Percentiles rank a stretch among this genome's conserved stretches.
These are phyloP conservation scores for Suillus tomentosus DNA, from an alignment of 768 basidiomycete genomes.

Conservation along the genomic window DNA sequence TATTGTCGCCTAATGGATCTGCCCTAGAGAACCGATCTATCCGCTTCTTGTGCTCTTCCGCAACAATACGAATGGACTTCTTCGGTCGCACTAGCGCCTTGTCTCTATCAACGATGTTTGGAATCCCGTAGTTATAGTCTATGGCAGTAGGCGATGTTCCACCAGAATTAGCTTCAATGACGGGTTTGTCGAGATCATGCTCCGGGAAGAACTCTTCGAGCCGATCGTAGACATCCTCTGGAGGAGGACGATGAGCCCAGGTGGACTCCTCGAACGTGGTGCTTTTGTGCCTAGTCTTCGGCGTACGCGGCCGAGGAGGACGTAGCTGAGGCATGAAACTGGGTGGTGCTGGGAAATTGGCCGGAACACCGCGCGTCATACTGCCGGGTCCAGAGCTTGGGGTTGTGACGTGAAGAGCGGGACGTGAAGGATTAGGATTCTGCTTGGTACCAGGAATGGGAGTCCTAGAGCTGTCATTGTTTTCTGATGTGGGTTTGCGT, in stretches of 20 bases:
- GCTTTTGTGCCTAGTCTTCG: slow-evolving; percentile 33
- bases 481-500: slow-evolving; percentile 33
- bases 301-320: slow-evolving; percentile 26
- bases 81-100: slow-evolving; percentile 60
- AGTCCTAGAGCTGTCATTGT: slow-evolving; percentile 17
- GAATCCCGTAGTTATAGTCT: slow-evolving; percentile 49
- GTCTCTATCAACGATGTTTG: slow-evolving; percentile 30
- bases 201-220: slow-evolving; percentile 95
- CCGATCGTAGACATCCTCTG: slow-evolving; percentile 91
- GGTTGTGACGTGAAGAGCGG: slow-evolving; percentile 34
- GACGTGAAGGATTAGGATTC: slow-evolving; percentile 22
- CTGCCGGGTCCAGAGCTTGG: slow-evolving; percentile 19
- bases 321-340: slow-evolving; percentile 21
- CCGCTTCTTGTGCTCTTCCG: slow-evolving; percentile 80
- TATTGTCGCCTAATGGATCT: slow-evolving; percentile 50
- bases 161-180: slow-evolving; percentile 84
- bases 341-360: slow-evolving; percentile 25
- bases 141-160: slow-evolving; percentile 74
- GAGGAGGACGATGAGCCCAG: slow-evolving; percentile 88
- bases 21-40: slow-evolving; percentile 71
- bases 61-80: slow-evolving; percentile 93
- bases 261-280: slow-evolving; percentile 73
- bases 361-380: slow-evolving; percentile 17
- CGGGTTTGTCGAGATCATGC: slow-evolving; percentile 93
- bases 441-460: slow-evolving; percentile 14